Percentiles rank a stretch among this genome's conserved stretches.
Conservation (phyloP, 345 rosid species). For the Eucalyptus coolabah region DNA sequence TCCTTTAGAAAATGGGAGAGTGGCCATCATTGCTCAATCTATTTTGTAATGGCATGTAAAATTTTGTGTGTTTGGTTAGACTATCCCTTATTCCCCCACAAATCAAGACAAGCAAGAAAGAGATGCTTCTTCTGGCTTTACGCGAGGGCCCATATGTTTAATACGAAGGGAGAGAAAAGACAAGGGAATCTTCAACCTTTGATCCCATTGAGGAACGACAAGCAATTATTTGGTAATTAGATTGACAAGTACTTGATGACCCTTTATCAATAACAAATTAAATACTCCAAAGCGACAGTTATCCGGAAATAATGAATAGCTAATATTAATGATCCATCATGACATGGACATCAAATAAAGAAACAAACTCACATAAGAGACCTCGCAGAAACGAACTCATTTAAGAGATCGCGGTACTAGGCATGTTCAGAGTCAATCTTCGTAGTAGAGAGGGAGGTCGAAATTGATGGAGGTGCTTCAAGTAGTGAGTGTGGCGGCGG, state of each 20-base stretch:
- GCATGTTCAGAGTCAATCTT: not conserved
- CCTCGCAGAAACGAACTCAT: not conserved
- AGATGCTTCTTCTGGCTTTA: not conserved
- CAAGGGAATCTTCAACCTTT: not conserved
- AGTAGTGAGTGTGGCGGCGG: not conserved
- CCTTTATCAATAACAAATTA: not conserved
- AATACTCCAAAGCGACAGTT: not conserved
- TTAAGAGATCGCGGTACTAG: not conserved
- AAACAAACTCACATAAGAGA: no score
- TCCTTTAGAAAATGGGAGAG: not conserved
- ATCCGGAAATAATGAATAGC: not conserved
- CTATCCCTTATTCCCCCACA: not conserved
- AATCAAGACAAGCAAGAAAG: not conserved
- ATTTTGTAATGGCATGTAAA: not conserved
- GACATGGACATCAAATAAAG: not conserved
- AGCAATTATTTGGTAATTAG: not conserved
- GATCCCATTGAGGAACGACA: not conserved
- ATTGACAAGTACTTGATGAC: not conserved
- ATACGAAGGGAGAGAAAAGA: not conserved
- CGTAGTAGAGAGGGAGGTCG: not conserved
- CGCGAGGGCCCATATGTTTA: not conserved
- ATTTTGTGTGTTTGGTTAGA: not conserved
- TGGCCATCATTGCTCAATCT: not conserved
- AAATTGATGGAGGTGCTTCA: not conserved
- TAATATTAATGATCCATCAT: not conserved